These are phyloP conservation scores for Furculomyces boomerangus DNA, from an alignment of 371 early-diverging fungal genomes.

Conservation along the genomic window DNA sequence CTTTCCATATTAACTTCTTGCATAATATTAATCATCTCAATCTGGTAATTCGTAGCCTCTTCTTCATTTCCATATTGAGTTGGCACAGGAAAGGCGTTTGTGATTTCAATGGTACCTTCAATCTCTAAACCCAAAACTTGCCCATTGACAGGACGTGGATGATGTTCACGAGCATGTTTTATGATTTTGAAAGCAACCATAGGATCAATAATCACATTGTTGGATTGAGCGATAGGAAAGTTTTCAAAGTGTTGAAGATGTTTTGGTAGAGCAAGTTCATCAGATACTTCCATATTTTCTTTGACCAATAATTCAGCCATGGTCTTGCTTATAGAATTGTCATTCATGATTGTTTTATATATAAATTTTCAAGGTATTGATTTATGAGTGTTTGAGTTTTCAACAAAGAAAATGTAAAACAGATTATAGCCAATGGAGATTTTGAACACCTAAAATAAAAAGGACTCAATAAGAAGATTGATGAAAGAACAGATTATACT, in stretches of 20 bases:
- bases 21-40: constrained; percentile 82
- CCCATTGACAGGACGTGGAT: constrained; percentile 70
- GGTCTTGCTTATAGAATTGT: too few relatives aligned
- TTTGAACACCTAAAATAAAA: too few relatives aligned
- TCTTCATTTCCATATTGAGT: constrained; percentile 12
- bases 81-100: constrained; percentile 80
- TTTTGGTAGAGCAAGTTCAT: neutral
- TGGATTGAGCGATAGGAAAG: neutral
- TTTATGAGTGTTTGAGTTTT: too few relatives aligned
- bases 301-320: neutral
- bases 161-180: constrained; percentile 80
- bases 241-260: neutral
- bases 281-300: neutral
- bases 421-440: too few relatives aligned
- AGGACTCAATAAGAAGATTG: too few relatives aligned
- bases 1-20: constrained; percentile 87
- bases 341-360: too few relatives aligned
- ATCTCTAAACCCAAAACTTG: constrained; percentile 52
- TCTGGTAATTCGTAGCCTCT: constrained; percentile 67
- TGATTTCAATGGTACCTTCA: constrained; percentile 67
- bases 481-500: too few relatives aligned
- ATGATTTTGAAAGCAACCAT: constrained; percentile 68
- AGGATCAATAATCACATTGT: constrained; percentile 20
- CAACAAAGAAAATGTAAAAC: too few relatives aligned
- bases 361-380: too few relatives aligned